Evolutionary conservation across 352 stramenopile species (phyloP), one percentile per base, ranked within the genome.

Genomic region (Phytophthora chlamydospora): DNA sequence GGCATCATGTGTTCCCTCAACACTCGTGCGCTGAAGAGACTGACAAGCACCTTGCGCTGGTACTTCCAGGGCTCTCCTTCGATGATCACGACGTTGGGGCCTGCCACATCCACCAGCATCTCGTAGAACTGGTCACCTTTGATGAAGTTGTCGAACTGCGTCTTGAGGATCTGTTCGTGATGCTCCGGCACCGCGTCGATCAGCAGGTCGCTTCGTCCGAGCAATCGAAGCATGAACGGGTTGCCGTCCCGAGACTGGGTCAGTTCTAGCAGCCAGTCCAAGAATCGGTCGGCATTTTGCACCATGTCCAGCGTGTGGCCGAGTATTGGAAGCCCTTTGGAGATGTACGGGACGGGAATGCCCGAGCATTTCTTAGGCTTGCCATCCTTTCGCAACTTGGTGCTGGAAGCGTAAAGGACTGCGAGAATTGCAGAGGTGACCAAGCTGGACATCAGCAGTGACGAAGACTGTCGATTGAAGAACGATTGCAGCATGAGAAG

Each of bases 131-230:
- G 50, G 10, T 52, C 47, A 10, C 68, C 68, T 35, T 76, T 76
- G 31, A 57, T 59, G 45, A 62, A 68, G 11, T 49, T 54, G 41
- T 76, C 57, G 55, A 83, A 85, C 27, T 80, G 59, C n/a, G 48
- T 62, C 45, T 62, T 55, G 17, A 62, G 42, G 29, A 68, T 57
- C 39, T 68, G 24, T 16, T 62, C 41, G 32, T 62, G 59, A 17
- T 46, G 39, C 17, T 67, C 44, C 9, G 45, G 50, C 2, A 27
- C 24, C 12, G 36, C 35, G 32, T 50, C 34, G 43, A 62, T 50
- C 34, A 67, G 39, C 19, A 61, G 32, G 24, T 45, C 41, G 5
- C 35, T 53, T 29, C 24, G 40, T n/a, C 58, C 58, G 1, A 61
- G 29, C 27, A 67, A 16, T 14, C 21, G 27, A 12, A 58, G 39